Conservation (phyloP, 2,329 filamentous ascomycete species). For the Rutstroemia sp. region DNA sequence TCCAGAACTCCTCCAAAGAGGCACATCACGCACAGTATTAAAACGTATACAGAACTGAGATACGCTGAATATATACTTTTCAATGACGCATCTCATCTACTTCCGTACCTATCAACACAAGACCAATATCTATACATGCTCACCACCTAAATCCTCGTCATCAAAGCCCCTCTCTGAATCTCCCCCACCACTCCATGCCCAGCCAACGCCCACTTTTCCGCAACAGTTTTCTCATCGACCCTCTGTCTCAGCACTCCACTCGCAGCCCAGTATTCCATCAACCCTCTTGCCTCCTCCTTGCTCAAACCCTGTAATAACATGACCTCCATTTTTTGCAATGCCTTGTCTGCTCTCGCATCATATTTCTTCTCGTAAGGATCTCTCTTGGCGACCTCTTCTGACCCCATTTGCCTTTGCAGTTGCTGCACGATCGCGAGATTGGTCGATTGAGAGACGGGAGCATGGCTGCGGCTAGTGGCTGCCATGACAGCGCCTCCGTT, state of each 20-base stretch:
- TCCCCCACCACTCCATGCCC: slow-evolving; percentile 80
- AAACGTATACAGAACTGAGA: too few species aligned
- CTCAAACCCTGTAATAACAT: slow-evolving; percentile 59
- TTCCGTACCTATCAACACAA: too few species aligned
- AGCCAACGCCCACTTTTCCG: slow-evolving; percentile 76
- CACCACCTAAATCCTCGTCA: slow-evolving; percentile 25
- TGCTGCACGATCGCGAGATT: slow-evolving; percentile 57
- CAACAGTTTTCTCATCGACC: slow-evolving; percentile 64
- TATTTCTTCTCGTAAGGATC: slow-evolving; percentile 51
- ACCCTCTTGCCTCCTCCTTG: slow-evolving; percentile 63
- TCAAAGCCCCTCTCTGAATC: slow-evolving; percentile 62
- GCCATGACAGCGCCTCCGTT: slow-evolving; percentile 78
- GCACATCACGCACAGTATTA: too few species aligned
- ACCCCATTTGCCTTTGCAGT: slow-evolving; percentile 35
- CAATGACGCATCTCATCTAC: too few species aligned
- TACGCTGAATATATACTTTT: too few species aligned
- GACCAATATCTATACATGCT: background rate
- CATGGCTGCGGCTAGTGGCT: slow-evolving; percentile 66
- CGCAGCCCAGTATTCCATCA: slow-evolving; percentile 91
- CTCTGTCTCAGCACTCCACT: slow-evolving; percentile 69
- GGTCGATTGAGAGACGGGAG: slow-evolving; percentile 55
- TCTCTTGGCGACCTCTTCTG: slow-evolving; percentile 32
- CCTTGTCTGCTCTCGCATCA: slow-evolving; percentile 48
- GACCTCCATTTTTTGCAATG: slow-evolving; percentile 43
- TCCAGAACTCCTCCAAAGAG: too few species aligned